A percentile compares a stretch with the other conserved stretches of the same genome.
phyloP scores from a whole-genome alignment of 495 filamentous ascomycete species.

The Penicillium parvum region DNA sequence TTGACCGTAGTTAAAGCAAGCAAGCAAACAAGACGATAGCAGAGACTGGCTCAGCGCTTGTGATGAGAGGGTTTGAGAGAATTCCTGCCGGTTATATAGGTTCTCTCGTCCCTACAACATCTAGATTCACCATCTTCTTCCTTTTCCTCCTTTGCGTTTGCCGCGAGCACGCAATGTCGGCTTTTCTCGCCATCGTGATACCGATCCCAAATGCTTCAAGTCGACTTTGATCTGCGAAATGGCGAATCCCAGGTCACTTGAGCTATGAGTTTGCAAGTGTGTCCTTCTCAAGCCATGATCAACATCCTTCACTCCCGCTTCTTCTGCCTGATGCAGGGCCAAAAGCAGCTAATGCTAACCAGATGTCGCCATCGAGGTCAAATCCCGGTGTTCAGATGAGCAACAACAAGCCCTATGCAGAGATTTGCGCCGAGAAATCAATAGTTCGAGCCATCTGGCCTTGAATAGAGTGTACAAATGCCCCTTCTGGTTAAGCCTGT shows the following conservation, averaged over 20 bases:
- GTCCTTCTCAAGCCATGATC: not conserved
- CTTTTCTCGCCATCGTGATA: too few relatives aligned
- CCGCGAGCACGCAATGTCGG: slow-evolving; percentile 22
- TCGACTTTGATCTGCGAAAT: slow-evolving; percentile 13
- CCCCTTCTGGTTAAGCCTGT: too few relatives aligned
- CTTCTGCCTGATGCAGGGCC: not conserved
- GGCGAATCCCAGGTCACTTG: slow-evolving; percentile 5
- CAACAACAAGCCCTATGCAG: not conserved
- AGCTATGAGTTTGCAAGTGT: not conserved
- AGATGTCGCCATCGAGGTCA: slow-evolving; percentile 15
- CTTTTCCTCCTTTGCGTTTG: not conserved
- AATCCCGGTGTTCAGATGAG: not conserved
- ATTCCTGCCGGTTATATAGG: slow-evolving; percentile 22
- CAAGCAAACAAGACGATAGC: not conserved
- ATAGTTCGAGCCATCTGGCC: slow-evolving; percentile 6
- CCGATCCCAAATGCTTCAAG: slow-evolving; percentile 12
- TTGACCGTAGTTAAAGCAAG: not conserved
- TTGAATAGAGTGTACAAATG: too few relatives aligned
- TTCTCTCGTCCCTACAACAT: not conserved
- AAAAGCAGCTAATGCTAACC: slow-evolving; percentile 5
- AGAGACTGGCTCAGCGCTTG: not conserved
- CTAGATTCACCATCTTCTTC: not conserved
- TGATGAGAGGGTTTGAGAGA: slow-evolving; percentile 31
- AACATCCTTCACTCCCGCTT: not conserved
- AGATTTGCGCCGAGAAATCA: not conserved